These are phyloP conservation scores for Penium margaritaceum DNA, from an alignment of 139 green algal species.

Conservation along the genomic window DNA sequence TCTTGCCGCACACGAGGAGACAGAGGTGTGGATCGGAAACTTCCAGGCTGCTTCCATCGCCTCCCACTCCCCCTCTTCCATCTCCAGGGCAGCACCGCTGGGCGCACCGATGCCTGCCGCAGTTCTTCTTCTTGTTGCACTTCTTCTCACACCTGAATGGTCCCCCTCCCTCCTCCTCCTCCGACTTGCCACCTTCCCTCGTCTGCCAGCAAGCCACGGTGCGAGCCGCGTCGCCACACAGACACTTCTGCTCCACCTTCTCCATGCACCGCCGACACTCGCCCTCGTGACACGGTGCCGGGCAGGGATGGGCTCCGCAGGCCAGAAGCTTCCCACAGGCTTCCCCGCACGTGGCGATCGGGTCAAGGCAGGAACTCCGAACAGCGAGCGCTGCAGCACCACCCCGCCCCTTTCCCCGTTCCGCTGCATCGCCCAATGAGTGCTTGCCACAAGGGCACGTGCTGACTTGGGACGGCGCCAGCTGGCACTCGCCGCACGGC, in stretches of 20 bases:
- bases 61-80: neutral
- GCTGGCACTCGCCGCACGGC: constrained; percentile 29
- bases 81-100: neutral
- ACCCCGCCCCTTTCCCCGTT: neutral
- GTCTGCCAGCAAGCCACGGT: constrained; percentile 38
- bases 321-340: constrained; percentile 30
- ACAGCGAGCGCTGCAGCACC: too few species aligned
- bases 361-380: constrained; percentile 31
- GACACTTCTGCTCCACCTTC: constrained; percentile 31
- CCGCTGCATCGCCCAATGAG: neutral
- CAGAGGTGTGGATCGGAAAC: constrained; percentile 38
- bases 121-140: constrained; percentile 45
- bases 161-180: neutral
- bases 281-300: constrained; percentile 18
- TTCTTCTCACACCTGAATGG: constrained; percentile 35
- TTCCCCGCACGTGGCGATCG: constrained; percentile 31
- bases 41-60: too few species aligned
- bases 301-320: constrained; percentile 34
- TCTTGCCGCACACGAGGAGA: constrained; percentile 39
- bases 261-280: constrained; percentile 23
- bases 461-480: constrained; percentile 6
- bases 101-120: constrained; percentile 38
- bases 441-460: constrained; percentile 44
- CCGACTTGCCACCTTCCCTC: too few species aligned
- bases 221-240: constrained; percentile 15